Percentiles rank a stretch among this genome's conserved stretches.
Evolutionary conservation across 306 rosid species (phyloP).

Genomic region (Citrullus amarus): DNA sequence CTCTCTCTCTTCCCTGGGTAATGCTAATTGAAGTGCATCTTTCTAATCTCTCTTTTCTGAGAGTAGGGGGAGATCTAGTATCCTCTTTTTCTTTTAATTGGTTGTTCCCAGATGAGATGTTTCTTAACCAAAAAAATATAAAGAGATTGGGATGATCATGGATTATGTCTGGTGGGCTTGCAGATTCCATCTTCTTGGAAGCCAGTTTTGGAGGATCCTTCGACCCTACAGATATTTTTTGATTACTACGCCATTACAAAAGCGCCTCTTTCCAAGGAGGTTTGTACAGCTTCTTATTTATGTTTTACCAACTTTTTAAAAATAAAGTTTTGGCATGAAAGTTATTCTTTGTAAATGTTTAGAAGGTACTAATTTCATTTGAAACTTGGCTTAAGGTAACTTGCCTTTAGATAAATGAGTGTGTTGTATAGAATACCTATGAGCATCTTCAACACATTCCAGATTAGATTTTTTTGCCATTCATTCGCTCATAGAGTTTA

Average conservation of each 20-base stretch:
- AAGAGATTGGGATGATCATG: slow-evolving; percentile 15
- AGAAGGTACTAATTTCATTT: not conserved
- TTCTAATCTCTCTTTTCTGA: not conserved
- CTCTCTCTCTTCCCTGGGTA: not conserved
- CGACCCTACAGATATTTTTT: slow-evolving; percentile 78
- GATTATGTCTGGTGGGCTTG: slow-evolving; percentile 18
- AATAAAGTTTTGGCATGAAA: not conserved
- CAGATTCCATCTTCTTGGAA: slow-evolving; percentile 97
- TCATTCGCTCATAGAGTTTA: not conserved
- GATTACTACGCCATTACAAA: slow-evolving; percentile 81
- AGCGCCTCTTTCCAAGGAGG: slow-evolving; percentile 98
- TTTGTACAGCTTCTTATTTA: slow-evolving; percentile 21
- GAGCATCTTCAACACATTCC: not conserved
- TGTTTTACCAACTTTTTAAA: not conserved
- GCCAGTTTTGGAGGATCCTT: slow-evolving; percentile 83
- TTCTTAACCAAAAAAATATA: not conserved
- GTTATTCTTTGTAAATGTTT: not conserved
- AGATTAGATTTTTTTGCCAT: not conserved
- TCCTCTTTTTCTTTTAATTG: not conserved
- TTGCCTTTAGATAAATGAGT: not conserved
- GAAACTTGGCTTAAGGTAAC: not conserved
- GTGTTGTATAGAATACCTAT: not conserved
- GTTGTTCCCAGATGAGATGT: not conserved
- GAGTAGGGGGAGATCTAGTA: not conserved
- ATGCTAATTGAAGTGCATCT: not conserved